phyloP scores from a whole-genome alignment of 331 rosid genomes.

The Stylosanthes scabra region DNA sequence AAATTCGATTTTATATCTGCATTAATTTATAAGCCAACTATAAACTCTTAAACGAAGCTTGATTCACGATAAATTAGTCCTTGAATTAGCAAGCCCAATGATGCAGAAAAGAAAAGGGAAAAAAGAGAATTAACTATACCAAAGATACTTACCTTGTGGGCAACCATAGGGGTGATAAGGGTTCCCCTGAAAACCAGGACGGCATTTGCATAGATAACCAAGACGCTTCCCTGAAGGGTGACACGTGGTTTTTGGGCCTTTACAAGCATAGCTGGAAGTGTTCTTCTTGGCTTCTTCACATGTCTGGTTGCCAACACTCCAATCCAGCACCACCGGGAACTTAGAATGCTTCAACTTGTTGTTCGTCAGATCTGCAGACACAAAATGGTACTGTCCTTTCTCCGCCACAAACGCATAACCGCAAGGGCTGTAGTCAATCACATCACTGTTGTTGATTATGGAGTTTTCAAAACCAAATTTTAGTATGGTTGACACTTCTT shows the following conservation, averaged over 20 bases:
- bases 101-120: no score
- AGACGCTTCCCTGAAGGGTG: not conserved
- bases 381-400: slow-evolving; percentile 10
- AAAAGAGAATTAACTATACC: no score
- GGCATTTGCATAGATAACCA: slow-evolving; percentile 41
- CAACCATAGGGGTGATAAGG: slow-evolving; percentile 37
- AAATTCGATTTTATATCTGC: no score
- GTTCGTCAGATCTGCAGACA: not conserved
- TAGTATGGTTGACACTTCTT: not conserved
- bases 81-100: no score
- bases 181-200: slow-evolving; percentile 28
- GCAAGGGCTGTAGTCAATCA: slow-evolving; percentile 1
- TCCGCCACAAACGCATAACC: slow-evolving; percentile 14
- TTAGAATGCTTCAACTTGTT: not conserved
- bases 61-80: no score
- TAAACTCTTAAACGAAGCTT: no score
- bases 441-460: not conserved
- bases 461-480: not conserved
- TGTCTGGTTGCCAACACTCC: slow-evolving; percentile 30
- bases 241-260: slow-evolving; percentile 4
- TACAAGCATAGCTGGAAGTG: slow-evolving; percentile 6
- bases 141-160: slow-evolving; percentile 5
- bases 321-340: slow-evolving; percentile 31
- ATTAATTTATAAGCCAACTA: no score
- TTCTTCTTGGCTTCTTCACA: slow-evolving; percentile 3